phyloP scores from a whole-genome alignment of 257 asterid species.

The Verbascum thapsus region DNA sequence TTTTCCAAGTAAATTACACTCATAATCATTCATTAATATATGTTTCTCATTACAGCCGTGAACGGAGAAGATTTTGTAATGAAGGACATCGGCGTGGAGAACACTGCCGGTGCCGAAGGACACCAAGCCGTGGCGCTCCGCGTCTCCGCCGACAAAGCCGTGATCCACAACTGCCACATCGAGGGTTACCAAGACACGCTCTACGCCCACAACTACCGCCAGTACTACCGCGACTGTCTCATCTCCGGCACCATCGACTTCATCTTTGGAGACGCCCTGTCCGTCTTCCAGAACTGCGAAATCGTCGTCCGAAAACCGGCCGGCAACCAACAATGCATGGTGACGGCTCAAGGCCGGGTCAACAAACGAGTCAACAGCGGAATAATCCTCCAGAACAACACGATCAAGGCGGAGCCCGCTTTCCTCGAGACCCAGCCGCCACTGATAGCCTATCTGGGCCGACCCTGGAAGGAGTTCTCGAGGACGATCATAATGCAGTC shows the following conservation, averaged over 20 bases:
- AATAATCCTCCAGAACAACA: constrained; percentile 44
- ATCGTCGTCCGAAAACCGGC: constrained; percentile 50
- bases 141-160: constrained; percentile 41
- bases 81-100: constrained; percentile 57
- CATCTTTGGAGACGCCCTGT: constrained; percentile 49
- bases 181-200: constrained; percentile 67
- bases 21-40: too few relatives aligned
- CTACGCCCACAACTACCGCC: constrained; percentile 48
- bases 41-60: constrained; percentile 29
- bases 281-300: constrained; percentile 58
- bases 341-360: constrained; percentile 65
- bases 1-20: too few relatives aligned
- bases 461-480: constrained; percentile 61
- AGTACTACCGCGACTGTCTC: constrained; percentile 55
- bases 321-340: constrained; percentile 40
- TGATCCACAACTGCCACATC: constrained; percentile 51
- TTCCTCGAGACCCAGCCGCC: constrained; percentile 21
- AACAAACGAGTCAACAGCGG: constrained; percentile 31
- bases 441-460: constrained; percentile 42
- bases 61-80: constrained; percentile 45
- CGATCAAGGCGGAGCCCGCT: constrained; percentile 34
- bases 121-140: constrained; percentile 75
- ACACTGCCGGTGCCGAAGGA: constrained; percentile 55
- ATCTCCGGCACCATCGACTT: constrained; percentile 69
- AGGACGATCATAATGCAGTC: constrained; percentile 56